phyloP scores from a whole-genome alignment of 441 rosid species.

The Populus hybrid region DNA sequence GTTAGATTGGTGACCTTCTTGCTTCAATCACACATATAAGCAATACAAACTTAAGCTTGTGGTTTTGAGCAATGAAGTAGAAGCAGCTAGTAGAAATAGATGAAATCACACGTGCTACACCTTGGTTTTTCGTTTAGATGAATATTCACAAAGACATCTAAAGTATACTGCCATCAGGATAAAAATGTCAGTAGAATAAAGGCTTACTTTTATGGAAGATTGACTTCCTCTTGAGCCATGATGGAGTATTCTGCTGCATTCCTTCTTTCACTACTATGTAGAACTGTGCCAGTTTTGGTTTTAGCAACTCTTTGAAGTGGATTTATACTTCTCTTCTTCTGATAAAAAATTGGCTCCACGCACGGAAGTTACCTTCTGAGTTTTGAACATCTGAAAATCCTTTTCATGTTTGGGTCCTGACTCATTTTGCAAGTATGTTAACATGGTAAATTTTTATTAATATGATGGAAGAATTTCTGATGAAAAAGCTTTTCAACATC shows the following conservation, averaged over 20 bases:
- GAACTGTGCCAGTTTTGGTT: not conserved
- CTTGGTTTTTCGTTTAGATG: not conserved
- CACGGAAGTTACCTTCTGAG: not conserved
- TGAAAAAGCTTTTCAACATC: no score
- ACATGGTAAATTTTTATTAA: not conserved
- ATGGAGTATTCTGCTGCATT: not conserved
- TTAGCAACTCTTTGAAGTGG: not conserved
- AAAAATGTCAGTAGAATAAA: not conserved
- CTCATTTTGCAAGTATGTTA: not conserved
- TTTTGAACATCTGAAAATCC: not conserved
- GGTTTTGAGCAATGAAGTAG: not conserved
- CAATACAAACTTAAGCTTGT: not conserved
- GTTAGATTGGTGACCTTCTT: not conserved
- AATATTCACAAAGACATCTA: not conserved
- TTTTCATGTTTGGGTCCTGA: not conserved
- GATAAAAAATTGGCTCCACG: not conserved
- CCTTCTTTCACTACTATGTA: not conserved
- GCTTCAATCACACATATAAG: not conserved
- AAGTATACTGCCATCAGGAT: not conserved
- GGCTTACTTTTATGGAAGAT: not conserved
- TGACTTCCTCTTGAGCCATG: no score
- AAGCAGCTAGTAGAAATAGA: not conserved
- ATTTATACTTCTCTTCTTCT: not conserved
- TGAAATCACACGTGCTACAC: not conserved
- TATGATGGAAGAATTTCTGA: not conserved